Evolutionary conservation across 306 rosid species (phyloP).

Genomic region (Vigna reflexopilosa): DNA sequence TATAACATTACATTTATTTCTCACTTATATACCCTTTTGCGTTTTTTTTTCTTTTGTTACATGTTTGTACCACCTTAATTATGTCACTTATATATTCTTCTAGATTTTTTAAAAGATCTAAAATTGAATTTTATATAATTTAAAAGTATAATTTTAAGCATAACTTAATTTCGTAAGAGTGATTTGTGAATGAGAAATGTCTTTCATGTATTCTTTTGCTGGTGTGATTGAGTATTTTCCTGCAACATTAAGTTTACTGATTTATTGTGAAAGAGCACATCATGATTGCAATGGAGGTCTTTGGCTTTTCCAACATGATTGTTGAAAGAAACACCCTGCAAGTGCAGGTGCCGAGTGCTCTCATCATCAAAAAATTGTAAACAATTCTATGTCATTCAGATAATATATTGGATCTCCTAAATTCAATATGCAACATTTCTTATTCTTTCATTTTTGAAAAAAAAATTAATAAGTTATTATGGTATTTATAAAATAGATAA

Average conservation of each 20-base stretch:
- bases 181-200: too few relatives aligned
- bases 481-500: background rate
- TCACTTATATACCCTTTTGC: too few relatives aligned
- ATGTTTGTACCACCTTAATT: too few relatives aligned
- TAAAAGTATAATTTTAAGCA: too few relatives aligned
- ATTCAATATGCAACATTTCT: background rate
- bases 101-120: too few relatives aligned
- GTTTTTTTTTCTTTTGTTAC: too few relatives aligned
- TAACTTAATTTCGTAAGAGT: too few relatives aligned
- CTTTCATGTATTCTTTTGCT: background rate
- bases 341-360: conserved; percentile 17
- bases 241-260: conserved; percentile 12
- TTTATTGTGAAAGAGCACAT: background rate
- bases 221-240: background rate
- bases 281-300: conserved; percentile 17
- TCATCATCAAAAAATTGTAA: conserved; percentile 11
- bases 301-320: conserved; percentile 39
- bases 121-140: too few relatives aligned
- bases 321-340: conserved; percentile 44
- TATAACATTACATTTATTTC: too few relatives aligned
- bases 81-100: too few relatives aligned
- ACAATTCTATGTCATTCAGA: conserved; percentile 5
- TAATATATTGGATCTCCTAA: background rate
- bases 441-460: background rate
- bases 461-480: background rate